Evolutionary conservation across 164 flowering plant genomes (phyloP), one percentile per base, ranked within the genome.

Genomic region (Pachysandra terminalis): DNA sequence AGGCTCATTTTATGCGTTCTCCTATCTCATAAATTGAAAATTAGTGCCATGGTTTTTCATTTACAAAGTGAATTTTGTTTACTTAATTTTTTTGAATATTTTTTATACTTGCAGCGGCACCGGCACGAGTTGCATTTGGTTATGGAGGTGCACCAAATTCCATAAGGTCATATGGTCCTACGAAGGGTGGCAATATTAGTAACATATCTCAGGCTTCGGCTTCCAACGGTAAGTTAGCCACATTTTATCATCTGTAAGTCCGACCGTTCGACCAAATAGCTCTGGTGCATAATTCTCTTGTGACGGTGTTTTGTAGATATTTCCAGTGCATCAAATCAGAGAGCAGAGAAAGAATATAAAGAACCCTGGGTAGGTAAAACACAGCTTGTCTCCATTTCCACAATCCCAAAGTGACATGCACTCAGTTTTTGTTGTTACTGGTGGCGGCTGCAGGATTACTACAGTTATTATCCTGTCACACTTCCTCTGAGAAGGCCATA

Each of bases 401-500:
- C 27, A 56, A 56, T 9, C 59, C 13, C 37, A 32, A 32, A 32
- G 37, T 32, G 37, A 7, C 37, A 32, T 56, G 26, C 16, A 56
- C 59, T 22, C 1, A 37, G 24, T 69, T 61, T 5, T 23, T 64
- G 28, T 2, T 45, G 14, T 49, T 37, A 19, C 14, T 9, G 60
- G 15, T 9, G 61, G 7, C 22, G 49, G 15, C 14, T 77, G 66
- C 80, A 87, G 92, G 86, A 87, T 64, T 84, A 87, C 56, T 80
- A 82, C 77, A 74, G 79, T 58, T 27, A 84, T 73, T 85, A 88
- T 75, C 93, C 90, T n/a, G 76, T 72, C 21, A 71, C 82, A 41
- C 88, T 86, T 73, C 93, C 93, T 27, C 2, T 81, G 74, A 79
- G 93, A 70, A 79, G 81, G 58, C 90, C 93, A 19, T 83, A 84